A percentile compares a stretch with the other conserved stretches of the same genome.
Conservation (phyloP, 2,329 filamentous ascomycete species). For the Salinomyces thailandicus region DNA sequence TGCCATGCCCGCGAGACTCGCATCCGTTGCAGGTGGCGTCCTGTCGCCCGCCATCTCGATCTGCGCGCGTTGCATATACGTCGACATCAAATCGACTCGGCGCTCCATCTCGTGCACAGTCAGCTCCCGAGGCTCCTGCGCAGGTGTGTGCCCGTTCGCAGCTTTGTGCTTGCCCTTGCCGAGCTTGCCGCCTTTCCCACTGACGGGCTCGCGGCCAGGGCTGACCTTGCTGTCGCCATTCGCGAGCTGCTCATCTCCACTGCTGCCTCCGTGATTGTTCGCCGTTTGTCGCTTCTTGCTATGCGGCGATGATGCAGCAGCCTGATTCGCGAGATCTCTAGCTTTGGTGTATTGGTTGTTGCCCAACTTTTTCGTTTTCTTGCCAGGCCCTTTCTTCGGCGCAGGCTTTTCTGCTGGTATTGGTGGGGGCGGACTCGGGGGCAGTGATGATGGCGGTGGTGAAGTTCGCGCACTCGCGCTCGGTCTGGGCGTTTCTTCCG, state of each 20-base stretch:
- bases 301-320: conserved; percentile 41
- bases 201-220: conserved; percentile 4
- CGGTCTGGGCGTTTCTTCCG: conserved; percentile 49
- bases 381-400: conserved; percentile 55
- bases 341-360: conserved; percentile 79
- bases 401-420: conserved; percentile 34
- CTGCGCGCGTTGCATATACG: conserved; percentile 83
- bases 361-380: conserved; percentile 48
- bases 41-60: conserved; percentile 65
- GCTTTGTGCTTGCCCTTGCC: conserved; percentile 16
- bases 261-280: conserved; percentile 7
- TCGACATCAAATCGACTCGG: conserved; percentile 64
- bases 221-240: conserved; percentile 10
- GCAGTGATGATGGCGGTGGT: conserved; percentile 34
- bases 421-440: conserved; percentile 27
- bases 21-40: conserved; percentile 30
- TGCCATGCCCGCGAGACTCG: conserved; percentile 14
- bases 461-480: conserved; percentile 26
- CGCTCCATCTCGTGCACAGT: conserved; percentile 41
- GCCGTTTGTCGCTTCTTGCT: conserved; percentile 17
- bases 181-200: conserved; percentile 4
- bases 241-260: conserved; percentile 13
- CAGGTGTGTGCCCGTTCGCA: conserved; percentile 27
- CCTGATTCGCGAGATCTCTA: conserved; percentile 28
- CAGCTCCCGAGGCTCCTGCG: conserved; percentile 65